Evolutionary conservation across 768 basidiomycete species (phyloP), one percentile per base, ranked within the genome.

Genomic region (Pisolithus marmoratus): DNA sequence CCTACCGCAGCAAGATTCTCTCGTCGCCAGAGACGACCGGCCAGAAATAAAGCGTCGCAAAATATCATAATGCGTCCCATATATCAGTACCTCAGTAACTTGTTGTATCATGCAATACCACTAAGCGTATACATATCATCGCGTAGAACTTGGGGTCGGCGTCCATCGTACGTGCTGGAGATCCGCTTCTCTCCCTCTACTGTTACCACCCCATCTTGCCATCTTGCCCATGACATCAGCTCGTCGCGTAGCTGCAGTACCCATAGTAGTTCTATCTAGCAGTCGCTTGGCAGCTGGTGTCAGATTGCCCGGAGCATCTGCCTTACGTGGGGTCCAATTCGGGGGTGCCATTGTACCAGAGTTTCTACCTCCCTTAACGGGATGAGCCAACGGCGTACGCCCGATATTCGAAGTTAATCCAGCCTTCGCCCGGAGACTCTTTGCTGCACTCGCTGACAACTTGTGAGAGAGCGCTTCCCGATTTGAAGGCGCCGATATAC

Each of bases 211-310:
- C 86, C 87, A 87, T 4, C 77, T 71, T 5, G 81, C 74, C 19
- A 70, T 64, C 52, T 69, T 74, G 36, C 77, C 80, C 82, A 85
- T 85, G 8, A 75, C 82, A n/a, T 87, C 87, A 12, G 81, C 79
- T 52, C 88, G 75, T 58, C 81, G 76, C 23, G 75, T 60, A 12
- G 81, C 84, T 11, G 81, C 80, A 8, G 80, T 81, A 19, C 84
- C 79, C 73, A 82, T 73, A 0, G 86, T 82, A 7, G 82, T 84
- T 59, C 86, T 74, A 58, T 93, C 82, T 55, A 96, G 70, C 41
- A 96, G 63, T 54, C 84, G 74, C 63, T 75, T 80, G 23, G 83
- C 94, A 24, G 94, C 94, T n/a, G 93, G 93, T 0, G 93, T 94
- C 56, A 95, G 67, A 54, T 77, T 81, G 6, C 89, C 90, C 8